phyloP scores from a whole-genome alignment of 2,329 filamentous ascomycete species.

The Xylaria sp. region DNA sequence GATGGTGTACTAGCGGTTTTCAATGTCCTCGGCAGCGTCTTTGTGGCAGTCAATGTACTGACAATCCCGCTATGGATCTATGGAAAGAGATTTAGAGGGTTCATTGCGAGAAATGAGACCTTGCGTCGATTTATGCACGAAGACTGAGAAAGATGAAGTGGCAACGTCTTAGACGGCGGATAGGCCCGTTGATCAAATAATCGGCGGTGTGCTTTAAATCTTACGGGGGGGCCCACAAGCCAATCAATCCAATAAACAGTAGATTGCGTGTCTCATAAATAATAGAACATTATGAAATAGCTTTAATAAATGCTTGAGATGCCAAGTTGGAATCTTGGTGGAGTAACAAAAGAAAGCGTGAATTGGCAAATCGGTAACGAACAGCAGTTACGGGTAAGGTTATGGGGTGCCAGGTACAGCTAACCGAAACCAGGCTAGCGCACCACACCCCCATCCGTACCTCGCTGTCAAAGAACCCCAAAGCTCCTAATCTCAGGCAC shows the following conservation, averaged over 20 bases:
- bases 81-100: constrained; percentile 57
- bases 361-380: neutral
- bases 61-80: constrained; percentile 61
- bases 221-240: too few species aligned
- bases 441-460: constrained; percentile 23
- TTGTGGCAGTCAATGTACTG: constrained; percentile 56
- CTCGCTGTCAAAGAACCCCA: constrained; percentile 40
- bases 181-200: neutral
- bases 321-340: neutral
- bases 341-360: neutral
- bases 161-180: neutral
- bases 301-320: neutral
- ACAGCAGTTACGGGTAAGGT: neutral
- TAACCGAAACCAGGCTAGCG: constrained; percentile 32
- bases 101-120: constrained; percentile 53
- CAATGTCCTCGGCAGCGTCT: constrained; percentile 53
- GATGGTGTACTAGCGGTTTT: constrained; percentile 52
- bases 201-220: neutral
- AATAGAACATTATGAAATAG: neutral
- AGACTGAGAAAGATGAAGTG: constrained; percentile 33
- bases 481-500: constrained; percentile 42
- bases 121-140: constrained; percentile 46
- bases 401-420: constrained; percentile 23
- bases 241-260: neutral
- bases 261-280: neutral